These are phyloP conservation scores for Quercus tomentella DNA, from an alignment of 331 rosid genomes.

Conservation along the genomic window DNA sequence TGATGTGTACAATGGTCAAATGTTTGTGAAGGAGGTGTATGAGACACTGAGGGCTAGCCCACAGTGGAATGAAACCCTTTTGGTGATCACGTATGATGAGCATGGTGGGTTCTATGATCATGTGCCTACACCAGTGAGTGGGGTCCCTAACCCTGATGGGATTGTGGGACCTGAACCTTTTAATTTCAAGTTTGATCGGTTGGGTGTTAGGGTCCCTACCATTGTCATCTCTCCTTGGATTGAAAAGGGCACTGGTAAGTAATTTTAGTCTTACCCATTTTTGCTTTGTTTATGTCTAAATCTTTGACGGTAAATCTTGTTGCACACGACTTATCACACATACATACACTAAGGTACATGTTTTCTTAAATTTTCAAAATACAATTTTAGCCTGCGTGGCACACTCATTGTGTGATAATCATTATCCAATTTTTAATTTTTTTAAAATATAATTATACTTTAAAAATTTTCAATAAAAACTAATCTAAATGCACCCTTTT, in stretches of 20 bases:
- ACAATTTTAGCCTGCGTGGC: no score
- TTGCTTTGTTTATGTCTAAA: not conserved
- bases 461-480: no score
- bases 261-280: no score
- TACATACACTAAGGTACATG: not conserved
- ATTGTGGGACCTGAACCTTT: constrained; percentile 74
- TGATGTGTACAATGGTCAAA: constrained; percentile 79
- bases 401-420: no score
- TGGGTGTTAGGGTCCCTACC: constrained; percentile 93
- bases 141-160: constrained; percentile 77
- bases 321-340: no score
- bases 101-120: constrained; percentile 92
- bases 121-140: constrained; percentile 64
- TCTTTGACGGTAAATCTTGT: no score
- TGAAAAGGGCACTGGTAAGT: constrained; percentile 64
- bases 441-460: no score
- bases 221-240: constrained; percentile 89
- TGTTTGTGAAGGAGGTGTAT: constrained; percentile 86
- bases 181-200: constrained; percentile 53
- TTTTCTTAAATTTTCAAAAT: not conserved
- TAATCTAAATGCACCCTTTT: no score
- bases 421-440: no score
- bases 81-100: constrained; percentile 79
- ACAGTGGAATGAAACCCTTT: constrained; percentile 78
- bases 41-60: constrained; percentile 83